phyloP scores from a whole-genome alignment of 2,329 filamentous ascomycete genomes.

The Thelonectria olida region DNA sequence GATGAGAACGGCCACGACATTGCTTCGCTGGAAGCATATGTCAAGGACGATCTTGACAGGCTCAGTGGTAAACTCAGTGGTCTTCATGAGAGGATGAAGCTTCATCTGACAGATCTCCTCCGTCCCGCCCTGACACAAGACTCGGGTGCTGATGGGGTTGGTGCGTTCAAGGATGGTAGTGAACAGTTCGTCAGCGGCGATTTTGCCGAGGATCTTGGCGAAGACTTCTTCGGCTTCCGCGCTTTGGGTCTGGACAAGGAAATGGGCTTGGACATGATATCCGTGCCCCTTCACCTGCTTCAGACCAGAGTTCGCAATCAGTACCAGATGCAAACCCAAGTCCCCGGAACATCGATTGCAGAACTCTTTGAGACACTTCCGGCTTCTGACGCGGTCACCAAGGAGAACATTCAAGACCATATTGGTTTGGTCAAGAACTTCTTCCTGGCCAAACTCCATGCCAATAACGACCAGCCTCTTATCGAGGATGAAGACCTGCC shows the following conservation, averaged over 20 bases:
- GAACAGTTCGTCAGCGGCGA: conserved; percentile 97
- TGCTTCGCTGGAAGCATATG: conserved; percentile 83
- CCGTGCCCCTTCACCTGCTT: conserved; percentile 91
- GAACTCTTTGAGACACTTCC: conserved; percentile 74
- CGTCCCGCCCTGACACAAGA: conserved; percentile 84
- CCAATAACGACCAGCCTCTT: conserved; percentile 81
- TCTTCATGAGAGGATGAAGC: conserved; percentile 95
- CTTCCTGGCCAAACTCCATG: conserved; percentile 88
- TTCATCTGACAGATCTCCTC: conserved; percentile 89
- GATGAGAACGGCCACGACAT: conserved; percentile 86
- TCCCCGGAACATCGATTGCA: conserved; percentile 65
- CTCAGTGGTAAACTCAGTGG: conserved; percentile 79
- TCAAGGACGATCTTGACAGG: conserved; percentile 92
- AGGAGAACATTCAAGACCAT: conserved; percentile 79
- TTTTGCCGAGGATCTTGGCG: conserved; percentile 96
- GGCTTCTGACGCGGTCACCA: conserved; percentile 79
- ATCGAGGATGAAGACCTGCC: conserved; percentile 96
- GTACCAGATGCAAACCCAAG: conserved; percentile 78
- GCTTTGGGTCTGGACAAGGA: conserved; percentile 92
- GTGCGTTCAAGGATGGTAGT: conserved; percentile 94
- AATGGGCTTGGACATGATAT: conserved; percentile 86
- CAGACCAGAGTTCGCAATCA: conserved; percentile 90
- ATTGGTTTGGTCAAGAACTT: conserved; percentile 91
- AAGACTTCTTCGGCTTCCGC: conserved; percentile 99
- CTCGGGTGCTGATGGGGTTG: conserved; percentile 82